Evolutionary conservation across 192 early-diverging fungal genomes (phyloP).

Genomic region (Backusella sp.): DNA sequence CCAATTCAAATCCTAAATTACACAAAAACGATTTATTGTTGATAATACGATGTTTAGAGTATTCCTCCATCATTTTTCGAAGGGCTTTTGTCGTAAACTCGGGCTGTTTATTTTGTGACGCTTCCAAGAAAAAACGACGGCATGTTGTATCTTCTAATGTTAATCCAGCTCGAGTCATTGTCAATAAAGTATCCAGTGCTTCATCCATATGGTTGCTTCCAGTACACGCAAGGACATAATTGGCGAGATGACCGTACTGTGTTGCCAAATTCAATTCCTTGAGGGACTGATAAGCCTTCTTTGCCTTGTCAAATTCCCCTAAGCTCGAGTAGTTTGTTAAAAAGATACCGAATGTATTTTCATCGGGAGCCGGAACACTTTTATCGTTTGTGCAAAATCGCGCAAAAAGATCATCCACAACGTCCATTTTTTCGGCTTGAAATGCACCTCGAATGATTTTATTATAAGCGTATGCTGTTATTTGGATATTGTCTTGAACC

Average conservation of each 20-base stretch:
- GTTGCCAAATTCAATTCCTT: slow-evolving; percentile 15
- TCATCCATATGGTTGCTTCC: background rate
- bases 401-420: background rate
- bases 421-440: slow-evolving; percentile 8
- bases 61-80: background rate
- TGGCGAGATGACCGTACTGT: slow-evolving; percentile 34
- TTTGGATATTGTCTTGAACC: slow-evolving; percentile 22
- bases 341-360: slow-evolving; percentile 24
- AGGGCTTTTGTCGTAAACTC: background rate
- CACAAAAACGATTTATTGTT: background rate
- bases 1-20: background rate
- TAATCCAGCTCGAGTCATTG: slow-evolving; percentile 18
- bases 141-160: slow-evolving; percentile 17
- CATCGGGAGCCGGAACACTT: slow-evolving; percentile 28
- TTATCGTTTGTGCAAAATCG: background rate
- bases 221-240: slow-evolving; percentile 25
- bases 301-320: slow-evolving; percentile 11
- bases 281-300: slow-evolving; percentile 5
- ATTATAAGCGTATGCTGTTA: slow-evolving; percentile 27
- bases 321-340: slow-evolving; percentile 10
- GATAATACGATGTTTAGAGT: background rate
- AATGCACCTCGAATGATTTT: slow-evolving; percentile 23
- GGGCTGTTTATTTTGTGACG: background rate
- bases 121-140: slow-evolving; percentile 6
- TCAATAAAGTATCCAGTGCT: slow-evolving; percentile 14